phyloP scores from a whole-genome alignment of 306 rosid species.

The Abrus pulchellus region DNA sequence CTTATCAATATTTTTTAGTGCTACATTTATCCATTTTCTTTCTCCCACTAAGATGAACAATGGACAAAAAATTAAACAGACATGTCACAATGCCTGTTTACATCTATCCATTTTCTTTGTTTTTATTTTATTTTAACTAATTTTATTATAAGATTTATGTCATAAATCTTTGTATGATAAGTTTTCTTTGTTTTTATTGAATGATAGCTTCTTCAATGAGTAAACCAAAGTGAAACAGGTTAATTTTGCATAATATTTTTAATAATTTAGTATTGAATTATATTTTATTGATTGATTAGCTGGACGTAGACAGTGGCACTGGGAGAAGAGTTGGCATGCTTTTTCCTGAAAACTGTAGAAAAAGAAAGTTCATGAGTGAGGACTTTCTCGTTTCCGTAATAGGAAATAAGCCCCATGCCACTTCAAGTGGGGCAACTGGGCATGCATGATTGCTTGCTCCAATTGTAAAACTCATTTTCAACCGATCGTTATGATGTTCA shows the following conservation, averaged over 20 bases:
- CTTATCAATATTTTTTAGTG: constrained; percentile 3
- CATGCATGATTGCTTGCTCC: constrained; percentile 52
- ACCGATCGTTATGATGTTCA: constrained; percentile 37
- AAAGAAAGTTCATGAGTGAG: constrained; percentile 48
- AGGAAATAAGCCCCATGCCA: constrained; percentile 50
- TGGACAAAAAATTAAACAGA: not conserved
- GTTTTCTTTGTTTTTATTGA: too few relatives aligned
- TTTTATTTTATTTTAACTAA: too few relatives aligned
- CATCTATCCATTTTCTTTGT: too few relatives aligned
- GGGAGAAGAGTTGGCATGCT: constrained; percentile 49
- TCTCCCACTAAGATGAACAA: not conserved
- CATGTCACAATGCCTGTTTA: too few relatives aligned
- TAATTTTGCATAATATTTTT: not conserved
- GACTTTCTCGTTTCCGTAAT: constrained; percentile 53
- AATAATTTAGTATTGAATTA: constrained; percentile 6
- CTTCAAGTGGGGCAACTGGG: constrained; percentile 49
- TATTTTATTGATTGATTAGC: constrained; percentile 9
- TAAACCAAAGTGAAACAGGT: constrained; percentile 3
- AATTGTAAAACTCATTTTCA: constrained; percentile 59
- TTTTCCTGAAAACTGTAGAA: constrained; percentile 48
- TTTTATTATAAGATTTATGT: too few relatives aligned
- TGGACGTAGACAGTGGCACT: constrained; percentile 20
- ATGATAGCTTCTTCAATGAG: not conserved
- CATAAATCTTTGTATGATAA: too few relatives aligned
- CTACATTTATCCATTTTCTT: not conserved